Base-by-base conservation (phyloP, 345 rosid species). In the Angophora floribunda region DNA sequence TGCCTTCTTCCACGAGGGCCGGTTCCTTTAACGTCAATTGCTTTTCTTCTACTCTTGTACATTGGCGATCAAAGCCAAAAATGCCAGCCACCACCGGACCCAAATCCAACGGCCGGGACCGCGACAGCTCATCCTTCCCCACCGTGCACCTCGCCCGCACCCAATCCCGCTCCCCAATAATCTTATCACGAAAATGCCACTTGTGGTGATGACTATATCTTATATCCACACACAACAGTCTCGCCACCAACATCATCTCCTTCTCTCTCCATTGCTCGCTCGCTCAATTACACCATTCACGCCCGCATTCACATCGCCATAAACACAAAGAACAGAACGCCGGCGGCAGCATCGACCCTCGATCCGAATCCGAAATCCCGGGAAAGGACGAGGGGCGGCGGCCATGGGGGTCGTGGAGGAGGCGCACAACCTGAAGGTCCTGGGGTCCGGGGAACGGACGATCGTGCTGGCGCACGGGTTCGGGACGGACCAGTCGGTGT, bases 401-500 rank as follows among this genome's bases (percentile, higher is more conserved):
- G 14, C 82, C 82, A 97, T 97, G 99, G 98, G 99, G 80, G 87
- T 95, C 6, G 92, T 96, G 5, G 98, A 96, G 84, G 96, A 94
- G 86, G 99, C 99, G 88, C 99, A 96, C 93, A 97, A 96, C 94
- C 90, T 94, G 57, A 95, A 93, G 91, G 93, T 95, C 36, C 24
- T 95, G 57, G 99, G 99, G 1, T 89, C 96, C 44, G 98, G 99
- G 52, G 90, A 89, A 14, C 93, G 89, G 88, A 88, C 87, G 1
- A 92, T 97, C 51, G 95, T 97, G 19, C 91, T 97, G 70, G 99
- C 94, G 51, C 99, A 96, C 85, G 99, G 99, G 3, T 96, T 96
- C 87, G 99, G 99, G 79, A 95, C 99, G 22, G 98, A 97, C 89
- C 99, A 97, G 88, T 97, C 99, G 2, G 95, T 94, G 5, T 97